Conservation (phyloP, 2,329 filamentous ascomycete genomes). For the Camillea tinctor region DNA sequence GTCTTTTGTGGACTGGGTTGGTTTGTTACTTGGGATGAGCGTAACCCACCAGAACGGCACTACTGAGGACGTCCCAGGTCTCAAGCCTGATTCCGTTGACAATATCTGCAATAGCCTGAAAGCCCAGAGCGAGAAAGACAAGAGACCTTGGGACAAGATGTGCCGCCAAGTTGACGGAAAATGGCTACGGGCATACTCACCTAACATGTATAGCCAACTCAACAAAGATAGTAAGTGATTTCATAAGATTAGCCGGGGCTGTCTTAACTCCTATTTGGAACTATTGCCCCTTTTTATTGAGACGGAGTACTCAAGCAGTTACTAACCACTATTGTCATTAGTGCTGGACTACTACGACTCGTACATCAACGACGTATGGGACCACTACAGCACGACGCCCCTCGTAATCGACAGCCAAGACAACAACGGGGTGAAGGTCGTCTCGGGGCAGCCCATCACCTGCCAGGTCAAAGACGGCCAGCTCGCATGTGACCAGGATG, state of each 20-base stretch:
- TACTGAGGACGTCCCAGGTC: slow-evolving; percentile 36
- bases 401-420: slow-evolving; percentile 43
- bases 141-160: slow-evolving; percentile 40
- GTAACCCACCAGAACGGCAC: slow-evolving; percentile 35
- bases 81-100: slow-evolving; percentile 33
- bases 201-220: slow-evolving; percentile 36
- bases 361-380: slow-evolving; percentile 45
- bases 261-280: neutral
- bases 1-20: slow-evolving; percentile 49
- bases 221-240: neutral
- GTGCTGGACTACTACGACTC: slow-evolving; percentile 41
- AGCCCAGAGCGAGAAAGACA: slow-evolving; percentile 31
- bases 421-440: slow-evolving; percentile 10
- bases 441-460: slow-evolving; percentile 25
- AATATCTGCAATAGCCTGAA: slow-evolving; percentile 39
- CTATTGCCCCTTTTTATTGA: neutral
- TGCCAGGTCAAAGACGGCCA: slow-evolving; percentile 35
- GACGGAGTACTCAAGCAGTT: slow-evolving; percentile 18
- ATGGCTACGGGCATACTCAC: slow-evolving; percentile 31
- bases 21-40: slow-evolving; percentile 46
- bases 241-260: neutral
- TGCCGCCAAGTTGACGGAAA: slow-evolving; percentile 32
- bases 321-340: slow-evolving; percentile 4
- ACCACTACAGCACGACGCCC: slow-evolving; percentile 32
- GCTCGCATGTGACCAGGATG: slow-evolving; percentile 39